Conservation (phyloP, 768 basidiomycete genomes). For the Pisolithus marmoratus region DNA sequence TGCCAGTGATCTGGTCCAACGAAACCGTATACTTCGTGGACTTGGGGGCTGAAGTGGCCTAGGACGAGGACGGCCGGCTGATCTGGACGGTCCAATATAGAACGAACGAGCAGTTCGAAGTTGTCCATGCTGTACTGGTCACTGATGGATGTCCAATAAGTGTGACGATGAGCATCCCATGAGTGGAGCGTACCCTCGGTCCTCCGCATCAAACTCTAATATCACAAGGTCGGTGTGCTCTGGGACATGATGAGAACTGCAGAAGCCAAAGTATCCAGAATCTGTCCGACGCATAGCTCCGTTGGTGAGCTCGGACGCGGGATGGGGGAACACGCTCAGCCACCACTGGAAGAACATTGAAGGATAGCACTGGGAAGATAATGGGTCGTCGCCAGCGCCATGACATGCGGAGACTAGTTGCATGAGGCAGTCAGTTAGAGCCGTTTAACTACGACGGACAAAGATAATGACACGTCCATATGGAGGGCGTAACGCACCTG, state of each 20-base stretch:
- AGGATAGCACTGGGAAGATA: slow-evolving; percentile 83
- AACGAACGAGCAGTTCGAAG: slow-evolving; percentile 91
- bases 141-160: slow-evolving; percentile 30
- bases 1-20: slow-evolving; percentile 90
- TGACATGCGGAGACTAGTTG: slow-evolving; percentile 85
- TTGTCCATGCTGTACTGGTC: slow-evolving; percentile 68
- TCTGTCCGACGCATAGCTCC: slow-evolving; percentile 90
- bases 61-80: slow-evolving; percentile 89
- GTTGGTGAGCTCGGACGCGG: slow-evolving; percentile 95
- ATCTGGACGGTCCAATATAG: slow-evolving; percentile 84
- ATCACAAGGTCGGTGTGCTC: slow-evolving; percentile 93
- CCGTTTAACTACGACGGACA: background rate
- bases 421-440: background rate
- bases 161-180: background rate
- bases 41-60: slow-evolving; percentile 91
- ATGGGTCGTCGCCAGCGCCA: slow-evolving; percentile 87
- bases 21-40: slow-evolving; percentile 74
- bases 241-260: slow-evolving; percentile 88
- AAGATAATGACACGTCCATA: background rate
- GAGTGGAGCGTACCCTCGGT: slow-evolving; percentile 62
- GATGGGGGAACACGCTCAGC: slow-evolving; percentile 96
- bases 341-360: slow-evolving; percentile 97
- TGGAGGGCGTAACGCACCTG: slow-evolving; percentile 45
- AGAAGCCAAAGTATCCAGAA: slow-evolving; percentile 94
- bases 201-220: slow-evolving; percentile 90